Conservation (phyloP, 2,329 filamentous ascomycete species). For the Cadophora malorum region DNA sequence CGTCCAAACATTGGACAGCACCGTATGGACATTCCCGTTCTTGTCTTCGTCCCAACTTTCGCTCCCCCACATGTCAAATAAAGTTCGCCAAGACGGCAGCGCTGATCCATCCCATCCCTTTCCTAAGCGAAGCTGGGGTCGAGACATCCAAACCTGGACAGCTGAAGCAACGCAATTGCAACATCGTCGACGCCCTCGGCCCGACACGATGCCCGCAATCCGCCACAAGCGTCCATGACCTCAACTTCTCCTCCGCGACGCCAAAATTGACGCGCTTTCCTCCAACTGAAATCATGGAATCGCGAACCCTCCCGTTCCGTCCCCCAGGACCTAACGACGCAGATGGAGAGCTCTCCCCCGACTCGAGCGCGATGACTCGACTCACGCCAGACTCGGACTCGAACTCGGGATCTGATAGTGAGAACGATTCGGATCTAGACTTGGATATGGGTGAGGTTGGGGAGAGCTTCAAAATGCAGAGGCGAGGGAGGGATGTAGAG, state of each 20-base stretch:
- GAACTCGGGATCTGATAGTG: constrained; percentile 22
- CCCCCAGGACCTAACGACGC: constrained; percentile 18
- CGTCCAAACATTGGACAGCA: neutral
- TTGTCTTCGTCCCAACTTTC: neutral
- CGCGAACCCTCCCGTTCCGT: constrained; percentile 17
- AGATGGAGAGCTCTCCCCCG: constrained; percentile 34
- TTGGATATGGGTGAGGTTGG: constrained; percentile 29
- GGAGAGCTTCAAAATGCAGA: constrained; percentile 37
- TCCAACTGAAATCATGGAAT: constrained; percentile 25
- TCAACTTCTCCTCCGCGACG: neutral
- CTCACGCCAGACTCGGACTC: constrained; percentile 42
- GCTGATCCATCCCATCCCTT: constrained; percentile 11
- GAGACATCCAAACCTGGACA: neutral
- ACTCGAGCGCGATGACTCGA: constrained; percentile 35
- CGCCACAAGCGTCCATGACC: neutral
- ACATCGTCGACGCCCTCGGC: neutral
- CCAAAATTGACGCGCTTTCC: neutral
- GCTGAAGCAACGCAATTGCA: neutral
- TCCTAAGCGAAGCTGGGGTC: constrained; percentile 17
- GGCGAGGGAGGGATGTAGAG: constrained; percentile 21
- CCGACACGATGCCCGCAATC: neutral
- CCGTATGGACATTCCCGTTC: neutral
- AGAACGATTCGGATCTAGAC: constrained; percentile 39
- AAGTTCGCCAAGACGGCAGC: constrained; percentile 24
- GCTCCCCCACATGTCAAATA: neutral